Percentiles rank a stretch among this genome's conserved stretches.
Evolutionary conservation across 2,329 filamentous ascomycete species (phyloP).

Genomic region (Colletotrichum scovillei): DNA sequence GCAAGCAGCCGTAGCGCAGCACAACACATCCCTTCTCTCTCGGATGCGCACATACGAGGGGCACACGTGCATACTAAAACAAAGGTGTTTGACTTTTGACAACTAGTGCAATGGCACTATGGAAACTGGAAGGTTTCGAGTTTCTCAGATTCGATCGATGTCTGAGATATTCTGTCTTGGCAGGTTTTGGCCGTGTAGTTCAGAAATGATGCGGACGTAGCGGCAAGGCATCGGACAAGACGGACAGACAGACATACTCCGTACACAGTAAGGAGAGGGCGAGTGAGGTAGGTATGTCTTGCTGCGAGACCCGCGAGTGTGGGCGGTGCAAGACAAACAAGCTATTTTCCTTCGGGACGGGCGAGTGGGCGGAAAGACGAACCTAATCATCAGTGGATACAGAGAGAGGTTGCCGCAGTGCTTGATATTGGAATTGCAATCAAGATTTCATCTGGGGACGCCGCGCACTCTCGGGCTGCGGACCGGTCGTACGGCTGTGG

Average conservation of each 20-base stretch:
- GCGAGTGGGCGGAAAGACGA: background rate
- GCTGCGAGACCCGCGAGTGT: background rate
- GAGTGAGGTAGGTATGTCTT: background rate
- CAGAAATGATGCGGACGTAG: background rate
- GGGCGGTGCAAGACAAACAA: background rate
- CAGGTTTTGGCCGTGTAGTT: background rate
- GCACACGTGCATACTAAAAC: background rate
- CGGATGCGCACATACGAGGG: background rate
- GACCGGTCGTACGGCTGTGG: background rate
- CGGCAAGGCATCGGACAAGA: background rate
- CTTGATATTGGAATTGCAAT: background rate
- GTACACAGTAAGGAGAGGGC: too few relatives aligned
- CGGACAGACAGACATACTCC: background rate
- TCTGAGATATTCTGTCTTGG: background rate
- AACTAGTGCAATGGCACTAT: background rate
- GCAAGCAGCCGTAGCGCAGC: background rate
- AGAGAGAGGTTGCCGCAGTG: too few relatives aligned
- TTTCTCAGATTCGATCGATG: background rate
- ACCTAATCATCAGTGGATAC: background rate
- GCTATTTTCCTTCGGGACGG: background rate
- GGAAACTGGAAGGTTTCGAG: too few relatives aligned
- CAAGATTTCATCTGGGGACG: background rate
- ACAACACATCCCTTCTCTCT: background rate
- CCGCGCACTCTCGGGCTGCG: background rate
- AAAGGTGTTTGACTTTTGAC: background rate